Evolutionary conservation across 805 yeast genomes (phyloP), one percentile per base, ranked within the genome.

Genomic region (Zygotorulaspora danielsina): DNA sequence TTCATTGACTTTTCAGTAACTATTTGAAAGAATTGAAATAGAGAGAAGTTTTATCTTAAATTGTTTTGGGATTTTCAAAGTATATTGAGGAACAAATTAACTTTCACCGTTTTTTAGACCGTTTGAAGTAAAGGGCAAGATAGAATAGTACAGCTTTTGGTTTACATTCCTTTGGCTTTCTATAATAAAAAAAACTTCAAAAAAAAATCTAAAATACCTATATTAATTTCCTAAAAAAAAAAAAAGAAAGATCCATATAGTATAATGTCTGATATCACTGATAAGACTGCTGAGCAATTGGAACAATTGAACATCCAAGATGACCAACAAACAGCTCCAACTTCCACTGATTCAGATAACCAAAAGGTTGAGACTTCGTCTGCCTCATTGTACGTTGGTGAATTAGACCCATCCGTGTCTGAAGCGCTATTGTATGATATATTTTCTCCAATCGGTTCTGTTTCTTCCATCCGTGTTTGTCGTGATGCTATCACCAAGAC

Each of bases 401-500:
- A 93, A 72, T 80, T 93, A 59, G 94, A 86, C 67, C 85, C 89
- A 50, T 66, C 84, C 32, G 95, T 93, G 55, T 84, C 87, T 56
- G 98, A 93, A 76, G 95, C 97, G 46, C 75, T 83, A 57, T 79
- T 93, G 63, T 93, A 84, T 65, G 98, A 93, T 74, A 74, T 89
- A 59, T 93, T 93, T 75, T 84, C 95, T 50, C 88, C 85, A 62
- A 76, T 90, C 57, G 98, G 97, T 55, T 88, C 86, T 61, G 97
- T 93, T 45, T 78, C 96, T 21, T 86, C 96, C 48, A 89, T 93
- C 67, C 89, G 97, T 74, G 96, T 93, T 50, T 93, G 98, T 75
- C 90, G 98, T 73, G 97, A 93, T 65, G 95, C 97, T 55, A 83
- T 93, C 57, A 81, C 97, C 66, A 86, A 90, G 75, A 88, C 87